A percentile compares a stretch with the other conserved stretches of the same genome.
Conservation (phyloP, 495 filamentous ascomycete genomes). For the Clohesyomyces aquaticus region DNA sequence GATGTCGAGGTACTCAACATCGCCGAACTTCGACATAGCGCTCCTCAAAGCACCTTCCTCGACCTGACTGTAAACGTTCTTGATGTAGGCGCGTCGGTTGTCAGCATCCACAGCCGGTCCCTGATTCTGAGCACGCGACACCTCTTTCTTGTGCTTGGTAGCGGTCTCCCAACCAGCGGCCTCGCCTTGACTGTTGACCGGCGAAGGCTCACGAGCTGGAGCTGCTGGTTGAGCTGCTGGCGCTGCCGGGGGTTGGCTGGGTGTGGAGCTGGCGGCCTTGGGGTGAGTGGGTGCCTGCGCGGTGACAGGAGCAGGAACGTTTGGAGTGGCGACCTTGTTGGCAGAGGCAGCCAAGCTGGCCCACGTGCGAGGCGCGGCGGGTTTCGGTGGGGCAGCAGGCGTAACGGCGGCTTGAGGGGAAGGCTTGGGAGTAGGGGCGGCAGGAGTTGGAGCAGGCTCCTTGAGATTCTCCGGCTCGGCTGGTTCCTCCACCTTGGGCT, state of each 20-base stretch:
- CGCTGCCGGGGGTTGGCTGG: conserved; percentile 29
- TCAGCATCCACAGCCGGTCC: conserved; percentile 43
- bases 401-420: conserved; percentile 47
- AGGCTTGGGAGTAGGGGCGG: conserved; percentile 50
- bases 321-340: conserved; percentile 49
- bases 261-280: conserved; percentile 34
- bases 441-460: conserved; percentile 63
- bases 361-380: conserved; percentile 81
- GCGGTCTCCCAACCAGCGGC: conserved; percentile 79
- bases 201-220: conserved; percentile 52
- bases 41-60: conserved; percentile 66
- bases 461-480: conserved; percentile 59
- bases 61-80: conserved; percentile 89
- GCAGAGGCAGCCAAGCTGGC: conserved; percentile 73
- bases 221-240: conserved; percentile 43
- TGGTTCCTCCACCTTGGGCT: conserved; percentile 46
- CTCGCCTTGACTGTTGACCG: conserved; percentile 52
- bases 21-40: conserved; percentile 71
- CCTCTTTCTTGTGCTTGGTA: conserved; percentile 74
- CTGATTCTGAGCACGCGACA: conserved; percentile 63
- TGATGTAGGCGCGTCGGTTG: conserved; percentile 79
- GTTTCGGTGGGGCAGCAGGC: conserved; percentile 49
- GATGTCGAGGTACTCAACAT: conserved; percentile 85
- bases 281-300: conserved; percentile 35
- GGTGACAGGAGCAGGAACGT: conserved; percentile 32